These are phyloP conservation scores for Colletotrichum sidae DNA, from an alignment of 2,329 filamentous ascomycete species.

Conservation along the genomic window DNA sequence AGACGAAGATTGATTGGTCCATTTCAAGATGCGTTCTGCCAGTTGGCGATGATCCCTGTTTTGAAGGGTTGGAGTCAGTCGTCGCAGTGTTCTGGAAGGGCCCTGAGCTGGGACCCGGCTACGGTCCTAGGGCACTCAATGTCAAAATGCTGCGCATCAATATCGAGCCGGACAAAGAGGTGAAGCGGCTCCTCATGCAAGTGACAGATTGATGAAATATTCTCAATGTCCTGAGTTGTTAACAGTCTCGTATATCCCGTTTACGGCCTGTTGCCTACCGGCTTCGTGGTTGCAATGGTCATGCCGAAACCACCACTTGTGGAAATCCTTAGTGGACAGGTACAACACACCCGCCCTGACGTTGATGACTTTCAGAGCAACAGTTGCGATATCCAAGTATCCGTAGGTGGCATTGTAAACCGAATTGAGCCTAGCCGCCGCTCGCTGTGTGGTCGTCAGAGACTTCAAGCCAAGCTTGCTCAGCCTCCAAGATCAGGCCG, in stretches of 20 bases:
- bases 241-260: too few species aligned
- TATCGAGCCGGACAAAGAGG: constrained; percentile 6
- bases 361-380: not conserved
- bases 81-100: too few species aligned
- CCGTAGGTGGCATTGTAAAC: constrained; percentile 13
- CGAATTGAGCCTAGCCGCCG: constrained; percentile 15
- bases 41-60: constrained; percentile 16
- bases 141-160: constrained; percentile 8
- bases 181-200: too few species aligned
- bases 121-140: not conserved
- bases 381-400: constrained; percentile 13
- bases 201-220: too few species aligned
- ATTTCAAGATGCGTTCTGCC: constrained; percentile 8
- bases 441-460: constrained; percentile 24
- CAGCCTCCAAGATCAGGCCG: constrained; percentile 16
- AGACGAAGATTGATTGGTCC: constrained; percentile 18
- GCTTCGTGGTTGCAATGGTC: too few species aligned
- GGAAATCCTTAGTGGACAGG: too few species aligned
- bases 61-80: too few species aligned
- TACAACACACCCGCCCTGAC: too few species aligned
- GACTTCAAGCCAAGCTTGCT: constrained; percentile 26
- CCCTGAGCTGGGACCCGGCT: too few species aligned
- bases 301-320: too few species aligned
- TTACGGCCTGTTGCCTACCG: too few species aligned
- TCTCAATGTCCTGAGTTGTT: too few species aligned